phyloP scores from a whole-genome alignment of 1,139 yeast genomes.

The Zygoascus hellenicus region DNA sequence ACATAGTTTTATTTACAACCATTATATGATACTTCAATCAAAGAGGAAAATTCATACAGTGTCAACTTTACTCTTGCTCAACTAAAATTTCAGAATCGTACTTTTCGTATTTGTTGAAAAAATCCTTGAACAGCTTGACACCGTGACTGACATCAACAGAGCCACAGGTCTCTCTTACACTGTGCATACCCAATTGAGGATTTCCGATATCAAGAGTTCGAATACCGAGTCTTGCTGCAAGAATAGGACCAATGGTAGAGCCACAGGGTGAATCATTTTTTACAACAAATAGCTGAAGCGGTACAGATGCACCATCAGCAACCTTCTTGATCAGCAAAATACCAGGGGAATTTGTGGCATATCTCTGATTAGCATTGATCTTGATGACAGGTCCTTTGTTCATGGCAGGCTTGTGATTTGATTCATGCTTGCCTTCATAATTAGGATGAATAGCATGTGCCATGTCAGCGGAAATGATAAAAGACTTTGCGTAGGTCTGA shows the following conservation, averaged over 20 bases:
- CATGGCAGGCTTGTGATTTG: slow-evolving; percentile 68
- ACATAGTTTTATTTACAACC: neutral
- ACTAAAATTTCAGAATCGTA: slow-evolving; percentile 25
- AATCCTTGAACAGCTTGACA: slow-evolving; percentile 55
- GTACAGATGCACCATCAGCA: slow-evolving; percentile 58
- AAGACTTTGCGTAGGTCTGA: slow-evolving; percentile 73
- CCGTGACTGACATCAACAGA: slow-evolving; percentile 63
- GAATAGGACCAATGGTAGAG: slow-evolving; percentile 91
- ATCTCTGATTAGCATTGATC: slow-evolving; percentile 90
- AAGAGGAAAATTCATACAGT: no score
- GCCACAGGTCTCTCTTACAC: slow-evolving; percentile 92
- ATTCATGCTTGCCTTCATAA: slow-evolving; percentile 69
- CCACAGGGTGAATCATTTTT: slow-evolving; percentile 94
- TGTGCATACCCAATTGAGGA: slow-evolving; percentile 94
- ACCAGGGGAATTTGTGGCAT: slow-evolving; percentile 91
- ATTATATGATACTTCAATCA: neutral
- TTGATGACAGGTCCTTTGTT: slow-evolving; percentile 92
- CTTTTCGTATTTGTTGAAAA: slow-evolving; percentile 39
- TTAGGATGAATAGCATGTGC: slow-evolving; percentile 98
- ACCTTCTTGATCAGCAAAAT: slow-evolving; percentile 67
- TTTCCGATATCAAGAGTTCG: slow-evolving; percentile 89
- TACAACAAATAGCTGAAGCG: slow-evolving; percentile 65
- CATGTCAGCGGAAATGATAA: slow-evolving; percentile 88
- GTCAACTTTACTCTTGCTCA: slow-evolving; percentile 15
- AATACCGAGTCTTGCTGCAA: slow-evolving; percentile 83